phyloP scores from a whole-genome alignment of 768 basidiomycete species.

The Peribolospora baueri region DNA sequence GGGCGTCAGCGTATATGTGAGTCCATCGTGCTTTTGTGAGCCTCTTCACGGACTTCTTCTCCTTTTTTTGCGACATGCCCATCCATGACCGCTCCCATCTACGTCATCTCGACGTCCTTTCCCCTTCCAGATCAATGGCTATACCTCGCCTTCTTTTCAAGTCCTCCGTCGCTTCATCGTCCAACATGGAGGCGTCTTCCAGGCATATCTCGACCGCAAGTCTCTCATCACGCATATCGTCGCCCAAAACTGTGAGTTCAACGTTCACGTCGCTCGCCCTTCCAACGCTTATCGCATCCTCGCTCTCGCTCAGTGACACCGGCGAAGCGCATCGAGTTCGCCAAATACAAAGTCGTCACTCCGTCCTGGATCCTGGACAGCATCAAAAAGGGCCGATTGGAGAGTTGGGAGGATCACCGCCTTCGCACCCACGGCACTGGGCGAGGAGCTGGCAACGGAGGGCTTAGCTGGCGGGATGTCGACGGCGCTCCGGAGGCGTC shows the following conservation, averaged over 20 bases:
- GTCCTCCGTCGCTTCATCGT: conserved; percentile 57
- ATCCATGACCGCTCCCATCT: not conserved
- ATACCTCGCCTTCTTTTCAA: conserved; percentile 59
- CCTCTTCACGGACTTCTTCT: not conserved
- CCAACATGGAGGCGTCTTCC: conserved; percentile 56
- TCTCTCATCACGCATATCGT: conserved; percentile 64
- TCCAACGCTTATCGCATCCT: too few species aligned
- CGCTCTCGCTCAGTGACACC: conserved; percentile 32
- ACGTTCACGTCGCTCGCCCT: too few species aligned
- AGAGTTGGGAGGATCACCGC: conserved; percentile 56
- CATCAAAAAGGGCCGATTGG: conserved; percentile 35
- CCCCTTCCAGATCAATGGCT: conserved; percentile 52
- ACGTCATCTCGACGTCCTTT: not conserved
- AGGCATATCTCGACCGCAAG: conserved; percentile 61
- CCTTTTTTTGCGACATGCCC: not conserved
- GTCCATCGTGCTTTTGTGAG: conserved; percentile 13
- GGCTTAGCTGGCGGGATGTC: too few species aligned
- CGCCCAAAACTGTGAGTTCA: conserved; percentile 35
- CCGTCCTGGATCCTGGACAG: conserved; percentile 78
- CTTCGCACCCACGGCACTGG: conserved; percentile 15
- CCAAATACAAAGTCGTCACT: conserved; percentile 64
- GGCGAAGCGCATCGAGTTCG: conserved; percentile 66
- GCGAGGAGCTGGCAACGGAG: conserved; percentile 12
- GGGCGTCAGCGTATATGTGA: conserved; percentile 58
- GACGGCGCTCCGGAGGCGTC: too few species aligned